phyloP scores from a whole-genome alignment of 208 protist genomes.

The Wallacemonas rigidus region DNA sequence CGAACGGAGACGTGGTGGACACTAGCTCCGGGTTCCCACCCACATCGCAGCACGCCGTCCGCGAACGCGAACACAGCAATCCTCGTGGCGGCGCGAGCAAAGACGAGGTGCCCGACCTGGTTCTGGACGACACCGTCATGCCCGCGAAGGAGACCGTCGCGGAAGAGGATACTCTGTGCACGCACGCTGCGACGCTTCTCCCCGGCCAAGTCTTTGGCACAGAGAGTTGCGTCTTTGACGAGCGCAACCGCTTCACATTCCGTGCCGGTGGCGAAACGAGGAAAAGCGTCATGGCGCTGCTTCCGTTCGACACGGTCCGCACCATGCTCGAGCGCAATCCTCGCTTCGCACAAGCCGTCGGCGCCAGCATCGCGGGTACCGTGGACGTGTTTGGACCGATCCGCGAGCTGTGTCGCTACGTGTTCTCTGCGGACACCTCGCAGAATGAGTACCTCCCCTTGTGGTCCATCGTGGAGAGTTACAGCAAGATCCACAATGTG shows the following conservation, averaged over 20 bases:
- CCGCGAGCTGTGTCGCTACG: conserved; percentile 78
- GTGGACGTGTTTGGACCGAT: conserved; percentile 79
- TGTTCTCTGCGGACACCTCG: conserved; percentile 61
- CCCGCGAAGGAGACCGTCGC: conserved; percentile 18
- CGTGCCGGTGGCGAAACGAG: conserved; percentile 41
- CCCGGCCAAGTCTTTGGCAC: conserved; percentile 74
- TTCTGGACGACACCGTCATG: conserved; percentile 11
- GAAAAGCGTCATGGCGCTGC: conserved; percentile 67
- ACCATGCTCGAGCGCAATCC: conserved; percentile 43
- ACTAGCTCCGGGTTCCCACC: conserved; percentile 30
- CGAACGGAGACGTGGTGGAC: conserved; percentile 32
- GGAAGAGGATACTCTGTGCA: conserved; percentile 34
- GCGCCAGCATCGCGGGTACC: conserved; percentile 47
- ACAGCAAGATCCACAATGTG: conserved; percentile 81
- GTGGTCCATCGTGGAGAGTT: conserved; percentile 80
- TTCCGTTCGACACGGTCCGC: conserved; percentile 53
- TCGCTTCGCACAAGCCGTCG: conserved; percentile 71
- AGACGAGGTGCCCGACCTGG: conserved; percentile 15
- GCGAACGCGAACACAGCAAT: neutral
- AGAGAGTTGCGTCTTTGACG: conserved; percentile 69
- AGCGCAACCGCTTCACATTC: conserved; percentile 51
- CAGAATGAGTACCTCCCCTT: conserved; percentile 85
- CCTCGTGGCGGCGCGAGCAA: neutral
- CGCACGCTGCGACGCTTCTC: conserved; percentile 54
- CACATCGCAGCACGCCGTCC: conserved; percentile 8